A percentile compares a stretch with the other conserved stretches of the same genome.
Conservation (phyloP, 805 yeast species). For the Diddensiella santjacobensis region DNA sequence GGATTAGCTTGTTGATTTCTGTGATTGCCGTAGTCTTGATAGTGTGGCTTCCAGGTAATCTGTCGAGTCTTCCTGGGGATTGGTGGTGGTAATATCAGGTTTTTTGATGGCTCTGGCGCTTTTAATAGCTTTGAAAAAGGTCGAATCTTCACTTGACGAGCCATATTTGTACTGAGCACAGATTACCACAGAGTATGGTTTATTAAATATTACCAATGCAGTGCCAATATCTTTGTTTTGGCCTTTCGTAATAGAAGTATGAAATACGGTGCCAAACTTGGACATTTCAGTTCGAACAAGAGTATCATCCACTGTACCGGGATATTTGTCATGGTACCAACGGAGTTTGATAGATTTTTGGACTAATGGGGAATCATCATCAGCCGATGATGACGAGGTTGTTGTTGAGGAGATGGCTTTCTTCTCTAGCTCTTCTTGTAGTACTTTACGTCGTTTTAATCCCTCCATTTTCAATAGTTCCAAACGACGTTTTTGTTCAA, state of each 20-base stretch:
- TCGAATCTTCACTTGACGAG: background rate
- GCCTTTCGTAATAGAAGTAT: background rate
- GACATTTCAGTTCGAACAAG: background rate
- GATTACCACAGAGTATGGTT: background rate
- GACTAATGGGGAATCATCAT: no score
- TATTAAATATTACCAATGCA: conserved; percentile 6
- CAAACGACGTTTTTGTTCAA: conserved; percentile 15
- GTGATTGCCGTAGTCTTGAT: background rate
- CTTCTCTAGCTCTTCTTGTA: conserved; percentile 10
- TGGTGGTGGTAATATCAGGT: background rate
- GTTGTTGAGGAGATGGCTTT: background rate
- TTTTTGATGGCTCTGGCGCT: background rate
- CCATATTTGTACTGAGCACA: background rate
- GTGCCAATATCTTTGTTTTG: conserved; percentile 5
- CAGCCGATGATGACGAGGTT: background rate
- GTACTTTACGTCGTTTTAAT: conserved; percentile 10
- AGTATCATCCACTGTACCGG: background rate
- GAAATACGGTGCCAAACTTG: conserved; percentile 5
- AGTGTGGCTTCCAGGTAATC: background rate
- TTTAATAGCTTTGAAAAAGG: background rate
- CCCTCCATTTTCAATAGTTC: conserved; percentile 22
- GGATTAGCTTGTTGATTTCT: background rate
- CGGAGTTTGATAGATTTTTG: background rate
- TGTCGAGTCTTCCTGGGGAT: background rate
- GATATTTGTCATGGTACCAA: background rate